Conservation (phyloP, 108 stramenopile genomes). For the Schizochytrium sp. region DNA sequence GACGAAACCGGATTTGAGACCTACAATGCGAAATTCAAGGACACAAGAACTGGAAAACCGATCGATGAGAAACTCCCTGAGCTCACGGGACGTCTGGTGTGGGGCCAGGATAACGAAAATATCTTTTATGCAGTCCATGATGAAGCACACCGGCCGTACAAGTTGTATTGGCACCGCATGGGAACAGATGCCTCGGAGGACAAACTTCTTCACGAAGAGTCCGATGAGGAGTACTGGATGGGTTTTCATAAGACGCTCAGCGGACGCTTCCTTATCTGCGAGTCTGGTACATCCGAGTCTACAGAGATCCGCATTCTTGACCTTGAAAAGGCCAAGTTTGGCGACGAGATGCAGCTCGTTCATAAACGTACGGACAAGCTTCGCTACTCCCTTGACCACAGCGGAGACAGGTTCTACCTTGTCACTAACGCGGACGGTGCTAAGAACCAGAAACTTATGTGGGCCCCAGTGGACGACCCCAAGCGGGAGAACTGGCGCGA, state of each 20-base stretch:
- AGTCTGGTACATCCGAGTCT: slow-evolving; percentile 78
- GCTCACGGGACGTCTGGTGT: slow-evolving; percentile 76
- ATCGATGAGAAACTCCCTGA: slow-evolving; percentile 71
- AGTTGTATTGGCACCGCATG: slow-evolving; percentile 74
- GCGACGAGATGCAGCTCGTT: slow-evolving; percentile 27
- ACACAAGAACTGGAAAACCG: background rate
- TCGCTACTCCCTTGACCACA: slow-evolving; percentile 63
- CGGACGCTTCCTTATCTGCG: slow-evolving; percentile 68
- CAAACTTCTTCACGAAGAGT: slow-evolving; percentile 84
- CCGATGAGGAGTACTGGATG: slow-evolving; percentile 75
- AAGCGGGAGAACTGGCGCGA: slow-evolving; percentile 69
- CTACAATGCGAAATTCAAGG: slow-evolving; percentile 79
- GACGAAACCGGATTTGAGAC: slow-evolving; percentile 89
- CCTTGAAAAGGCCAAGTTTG: slow-evolving; percentile 58
- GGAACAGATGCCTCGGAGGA: slow-evolving; percentile 75
- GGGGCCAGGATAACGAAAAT: slow-evolving; percentile 83
- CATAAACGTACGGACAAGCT: slow-evolving; percentile 19
- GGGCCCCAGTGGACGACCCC: slow-evolving; percentile 60
- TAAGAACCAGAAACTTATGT: slow-evolving; percentile 71
- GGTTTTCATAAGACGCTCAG: slow-evolving; percentile 68
- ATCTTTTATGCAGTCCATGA: slow-evolving; percentile 79
- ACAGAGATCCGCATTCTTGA: slow-evolving; percentile 80
- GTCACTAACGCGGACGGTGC: slow-evolving; percentile 74
- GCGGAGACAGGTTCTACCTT: slow-evolving; percentile 71
- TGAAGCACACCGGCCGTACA: slow-evolving; percentile 75